Evolutionary conservation across 805 yeast species (phyloP).

Genomic region (Ogataea nonfermentans): DNA sequence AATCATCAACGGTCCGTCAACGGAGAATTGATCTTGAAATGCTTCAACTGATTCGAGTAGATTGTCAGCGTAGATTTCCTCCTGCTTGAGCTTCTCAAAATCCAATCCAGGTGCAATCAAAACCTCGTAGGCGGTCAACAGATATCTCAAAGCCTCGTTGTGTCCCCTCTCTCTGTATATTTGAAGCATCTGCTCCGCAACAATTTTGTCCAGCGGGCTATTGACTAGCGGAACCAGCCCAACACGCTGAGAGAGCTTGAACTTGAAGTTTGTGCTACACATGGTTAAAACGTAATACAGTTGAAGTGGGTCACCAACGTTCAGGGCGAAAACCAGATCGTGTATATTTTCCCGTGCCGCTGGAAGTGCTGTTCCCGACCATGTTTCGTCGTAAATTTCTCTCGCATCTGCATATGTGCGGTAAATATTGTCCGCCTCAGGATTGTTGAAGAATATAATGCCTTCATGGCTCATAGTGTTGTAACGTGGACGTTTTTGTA

Average conservation of each 20-base stretch:
- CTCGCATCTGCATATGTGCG: conserved; percentile 43
- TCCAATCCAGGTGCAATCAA: conserved; percentile 4
- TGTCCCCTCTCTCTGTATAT: conserved; percentile 20
- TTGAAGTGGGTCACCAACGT: conserved; percentile 53
- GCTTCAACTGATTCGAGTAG: conserved; percentile 18
- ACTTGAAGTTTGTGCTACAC: conserved; percentile 47
- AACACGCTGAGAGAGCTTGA: conserved; percentile 71
- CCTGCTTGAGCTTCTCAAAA: conserved; percentile 2
- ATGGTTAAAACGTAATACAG: conserved; percentile 49
- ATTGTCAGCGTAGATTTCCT: conserved; percentile 11
- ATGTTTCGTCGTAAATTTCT: conserved; percentile 43
- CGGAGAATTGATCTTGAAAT: conserved; percentile 38
- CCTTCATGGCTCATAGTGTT: conserved; percentile 16
- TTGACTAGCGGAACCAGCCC: conserved; percentile 72
- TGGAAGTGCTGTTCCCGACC: conserved; percentile 62
- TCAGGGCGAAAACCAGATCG: conserved; percentile 66
- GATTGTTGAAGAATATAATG: conserved; percentile 73
- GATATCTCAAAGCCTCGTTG: conserved; percentile 23
- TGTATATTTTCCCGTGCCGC: conserved; percentile 70
- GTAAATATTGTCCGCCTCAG: conserved; percentile 63
- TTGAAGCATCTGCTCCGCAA: conserved; percentile 28
- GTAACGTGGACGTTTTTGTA: conserved; percentile 13
- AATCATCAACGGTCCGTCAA: conserved; percentile 51
- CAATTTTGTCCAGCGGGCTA: conserved; percentile 21
- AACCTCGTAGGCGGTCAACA: conserved; percentile 21